Evolutionary conservation across 495 filamentous ascomycete species (phyloP), one percentile per base, ranked within the genome.

Genomic region (Aspergillus nidulans): DNA sequence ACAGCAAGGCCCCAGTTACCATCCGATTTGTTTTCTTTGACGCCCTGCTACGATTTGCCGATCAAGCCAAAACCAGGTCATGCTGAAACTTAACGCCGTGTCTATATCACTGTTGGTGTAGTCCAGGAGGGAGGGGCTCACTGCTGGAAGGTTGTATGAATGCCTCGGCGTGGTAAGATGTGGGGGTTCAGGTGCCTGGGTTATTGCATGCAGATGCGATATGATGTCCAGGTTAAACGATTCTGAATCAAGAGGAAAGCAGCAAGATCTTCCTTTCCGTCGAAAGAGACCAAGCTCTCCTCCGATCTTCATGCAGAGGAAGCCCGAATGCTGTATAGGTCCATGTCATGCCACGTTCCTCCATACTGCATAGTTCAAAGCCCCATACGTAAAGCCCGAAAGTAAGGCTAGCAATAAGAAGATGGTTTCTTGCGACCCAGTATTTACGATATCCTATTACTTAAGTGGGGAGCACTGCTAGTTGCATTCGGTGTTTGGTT

Each of bases 391-490:
- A 13, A 21, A 16, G 15, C 15, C 16, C 1, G 54, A 38, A 57
- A 57, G 54, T 57, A 48, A 57, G 40, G 54, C 54, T 45, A 49
- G 46, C 48, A 42, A 20, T 40, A 36, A 52, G 52, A 19, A 36
- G 18, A n/a, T n/a, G n/a, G 30, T 4, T 15, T 47, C 40, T 25
- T 47, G 43, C 20, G 39, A 15, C 32, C 36, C 30, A 39, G n/a
- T n/a, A 38, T 8, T 49, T 49, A 49, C 32, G 47, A 39, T 24
- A 38, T 49, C 20, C n/a, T 49, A 49, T 25, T 25, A 25, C 18
- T 21, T 32, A 19, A 32, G 25, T 16, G 18, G 16, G 36, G 15
- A 41, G 39, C 13, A 24, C 20, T 21, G 3, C 18, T 43, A 24
- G 41, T 36, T 36, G 41, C 41, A 44, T 18, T 40, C 15, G 4